Conservation (phyloP, 768 basidiomycete genomes). For the Mrakia frigida region DNA sequence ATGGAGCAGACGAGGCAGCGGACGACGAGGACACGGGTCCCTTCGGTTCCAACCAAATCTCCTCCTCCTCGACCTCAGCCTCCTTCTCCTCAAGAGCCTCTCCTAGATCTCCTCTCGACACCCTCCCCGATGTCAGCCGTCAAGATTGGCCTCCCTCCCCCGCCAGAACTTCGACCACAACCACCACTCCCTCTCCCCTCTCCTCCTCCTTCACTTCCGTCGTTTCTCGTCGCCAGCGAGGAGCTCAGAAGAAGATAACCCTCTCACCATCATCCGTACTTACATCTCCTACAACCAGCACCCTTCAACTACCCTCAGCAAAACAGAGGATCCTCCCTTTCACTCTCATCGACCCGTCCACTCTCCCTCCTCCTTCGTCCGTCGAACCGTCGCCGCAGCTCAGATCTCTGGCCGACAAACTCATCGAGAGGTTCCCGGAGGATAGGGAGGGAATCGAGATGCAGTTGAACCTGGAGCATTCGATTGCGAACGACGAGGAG, state of each 20-base stretch:
- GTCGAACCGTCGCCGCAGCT: background rate
- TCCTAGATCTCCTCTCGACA: background rate
- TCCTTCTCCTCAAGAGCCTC: background rate
- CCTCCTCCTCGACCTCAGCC: background rate
- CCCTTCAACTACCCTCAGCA: background rate
- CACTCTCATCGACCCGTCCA: background rate
- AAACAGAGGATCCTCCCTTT: background rate
- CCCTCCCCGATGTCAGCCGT: background rate
- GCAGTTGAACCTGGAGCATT: background rate
- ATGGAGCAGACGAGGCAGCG: background rate
- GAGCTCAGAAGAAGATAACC: background rate
- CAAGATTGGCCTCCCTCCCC: background rate
- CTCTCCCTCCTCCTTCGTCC: background rate
- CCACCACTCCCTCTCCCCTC: background rate
- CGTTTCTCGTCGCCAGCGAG: background rate
- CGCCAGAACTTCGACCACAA: background rate
- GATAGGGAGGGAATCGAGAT: background rate
- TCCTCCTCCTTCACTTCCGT: slow-evolving; percentile 3
- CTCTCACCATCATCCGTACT: background rate
- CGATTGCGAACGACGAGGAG: background rate
- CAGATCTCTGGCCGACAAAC: background rate
- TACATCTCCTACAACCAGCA: background rate
- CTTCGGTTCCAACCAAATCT: background rate
- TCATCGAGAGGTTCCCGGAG: background rate
- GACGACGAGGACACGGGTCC: background rate